Evolutionary conservation across 2,329 filamentous ascomycete genomes (phyloP), one percentile per base, ranked within the genome.

Genomic region (Fusarium coicis): DNA sequence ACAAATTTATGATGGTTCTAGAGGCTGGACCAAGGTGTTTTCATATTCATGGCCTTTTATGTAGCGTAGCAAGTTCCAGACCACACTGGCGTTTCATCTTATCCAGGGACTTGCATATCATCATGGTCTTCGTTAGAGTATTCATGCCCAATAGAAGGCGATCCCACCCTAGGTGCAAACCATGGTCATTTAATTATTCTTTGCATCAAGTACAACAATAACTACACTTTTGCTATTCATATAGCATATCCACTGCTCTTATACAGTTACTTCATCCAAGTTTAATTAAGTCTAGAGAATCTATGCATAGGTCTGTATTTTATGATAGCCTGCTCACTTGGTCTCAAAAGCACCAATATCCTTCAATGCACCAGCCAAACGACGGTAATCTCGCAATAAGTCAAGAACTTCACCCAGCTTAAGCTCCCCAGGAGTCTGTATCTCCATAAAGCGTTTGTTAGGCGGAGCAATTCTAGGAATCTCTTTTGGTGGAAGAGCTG

Each of bases 371-470:
- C 85, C 85, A 0, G 92, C 93, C 52, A 96, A 82, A 59, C 93
- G 86, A 76, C 93, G 89, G 77, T 96, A 96, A 80, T 96, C 93
- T 62, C 89, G 87, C 28, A 96, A 82, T 54, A 96, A 83, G 63
- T 93, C 89, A 30, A 92, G 82, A 23, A 96, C 90, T 76, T 96
- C 93, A n/a, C 90, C 89, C 32, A 96, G 84, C 62, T 87, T 90
- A 34, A 96, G 84, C 52, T 96, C 93, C 1, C 88, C 88, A 0
- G 91, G 91, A 78, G 91, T 91, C 76, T 92, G 87, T 63, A 92
- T 80, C 75, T 94, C 91, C 84, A 95, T 87, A 80, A 95, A 95
- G 56, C 91, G 89, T 80, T 91, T 89, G 72, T 92, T 91, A 0
- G 93, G 93, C 32, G 92, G 92, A 11, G 88, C 85, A 39, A 92